Conservation (phyloP, 345 rosid species). For the Raphanus raphanistrum region DNA sequence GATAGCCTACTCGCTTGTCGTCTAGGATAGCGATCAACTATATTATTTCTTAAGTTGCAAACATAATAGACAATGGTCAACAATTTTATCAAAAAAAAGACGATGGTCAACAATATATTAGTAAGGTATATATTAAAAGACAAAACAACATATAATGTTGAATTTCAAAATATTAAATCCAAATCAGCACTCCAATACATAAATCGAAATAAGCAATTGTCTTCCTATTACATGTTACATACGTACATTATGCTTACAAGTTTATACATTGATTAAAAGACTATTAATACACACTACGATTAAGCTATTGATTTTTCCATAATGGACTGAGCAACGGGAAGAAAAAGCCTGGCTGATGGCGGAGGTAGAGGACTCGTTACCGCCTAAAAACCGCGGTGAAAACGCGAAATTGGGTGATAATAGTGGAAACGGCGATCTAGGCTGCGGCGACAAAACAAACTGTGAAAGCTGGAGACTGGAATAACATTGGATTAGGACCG, state of each 20-base stretch:
- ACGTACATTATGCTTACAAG: neutral
- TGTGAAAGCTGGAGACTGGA: conserved; percentile 79
- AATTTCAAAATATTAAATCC: neutral
- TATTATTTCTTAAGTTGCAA: neutral
- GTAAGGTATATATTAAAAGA: neutral
- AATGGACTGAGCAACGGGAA: conserved; percentile 76
- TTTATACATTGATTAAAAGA: neutral
- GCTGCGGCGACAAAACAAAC: conserved; percentile 61
- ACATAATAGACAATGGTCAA: neutral
- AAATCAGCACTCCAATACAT: neutral
- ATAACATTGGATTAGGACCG: conserved; percentile 55
- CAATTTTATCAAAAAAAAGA: neutral
- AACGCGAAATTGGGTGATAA: conserved; percentile 74
- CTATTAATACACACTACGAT: neutral
- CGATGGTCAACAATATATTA: neutral
- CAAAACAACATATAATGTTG: neutral
- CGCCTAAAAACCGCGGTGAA: conserved; percentile 74
- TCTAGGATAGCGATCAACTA: neutral
- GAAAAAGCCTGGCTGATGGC: conserved; percentile 67
- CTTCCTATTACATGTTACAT: neutral
- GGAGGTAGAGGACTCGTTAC: conserved; percentile 77
- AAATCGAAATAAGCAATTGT: conserved; percentile 6
- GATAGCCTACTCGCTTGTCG: neutral
- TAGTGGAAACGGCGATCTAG: conserved; percentile 58
- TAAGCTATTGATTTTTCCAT: conserved; percentile 60